phyloP scores from a whole-genome alignment of 345 rosid genomes.

The Eucalyptus guilfoylei region DNA sequence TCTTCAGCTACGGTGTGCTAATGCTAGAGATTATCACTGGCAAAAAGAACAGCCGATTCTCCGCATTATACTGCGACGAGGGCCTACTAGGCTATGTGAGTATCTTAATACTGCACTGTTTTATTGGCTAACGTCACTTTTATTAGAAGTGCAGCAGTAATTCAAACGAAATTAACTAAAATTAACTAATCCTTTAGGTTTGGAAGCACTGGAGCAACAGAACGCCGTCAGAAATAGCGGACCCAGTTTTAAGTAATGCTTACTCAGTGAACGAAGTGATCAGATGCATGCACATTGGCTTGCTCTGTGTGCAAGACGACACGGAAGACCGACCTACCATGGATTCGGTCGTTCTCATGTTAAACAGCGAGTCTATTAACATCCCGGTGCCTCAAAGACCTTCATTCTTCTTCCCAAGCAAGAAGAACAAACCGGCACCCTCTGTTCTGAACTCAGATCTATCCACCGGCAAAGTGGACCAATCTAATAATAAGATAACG shows the following conservation, averaged over 20 bases:
- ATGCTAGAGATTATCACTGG: constrained; percentile 11
- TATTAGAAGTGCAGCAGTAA: background rate
- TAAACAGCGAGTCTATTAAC: background rate
- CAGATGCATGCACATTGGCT: constrained; percentile 12
- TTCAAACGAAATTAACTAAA: background rate
- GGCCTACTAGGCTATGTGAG: background rate
- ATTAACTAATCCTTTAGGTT: background rate
- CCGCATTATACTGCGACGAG: background rate
- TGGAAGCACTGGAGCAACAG: constrained; percentile 13
- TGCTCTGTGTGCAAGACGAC: constrained; percentile 13
- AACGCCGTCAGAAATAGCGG: background rate
- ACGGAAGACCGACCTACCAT: constrained; percentile 7
- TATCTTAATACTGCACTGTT: background rate
- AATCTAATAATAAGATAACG: background rate
- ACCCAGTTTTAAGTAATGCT: background rate
- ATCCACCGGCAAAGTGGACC: background rate
- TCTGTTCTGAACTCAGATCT: background rate
- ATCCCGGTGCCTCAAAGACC: constrained; percentile 4
- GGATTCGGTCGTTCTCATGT: constrained; percentile 10
- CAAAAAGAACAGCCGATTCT: background rate
- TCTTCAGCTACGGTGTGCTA: constrained; percentile 8
- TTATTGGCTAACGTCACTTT: background rate
- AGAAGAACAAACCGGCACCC: background rate
- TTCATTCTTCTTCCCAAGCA: constrained; percentile 21
- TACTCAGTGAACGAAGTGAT: background rate